Conservation (phyloP, 116 monocot genomes). For the Cymodocea nodosa region DNA sequence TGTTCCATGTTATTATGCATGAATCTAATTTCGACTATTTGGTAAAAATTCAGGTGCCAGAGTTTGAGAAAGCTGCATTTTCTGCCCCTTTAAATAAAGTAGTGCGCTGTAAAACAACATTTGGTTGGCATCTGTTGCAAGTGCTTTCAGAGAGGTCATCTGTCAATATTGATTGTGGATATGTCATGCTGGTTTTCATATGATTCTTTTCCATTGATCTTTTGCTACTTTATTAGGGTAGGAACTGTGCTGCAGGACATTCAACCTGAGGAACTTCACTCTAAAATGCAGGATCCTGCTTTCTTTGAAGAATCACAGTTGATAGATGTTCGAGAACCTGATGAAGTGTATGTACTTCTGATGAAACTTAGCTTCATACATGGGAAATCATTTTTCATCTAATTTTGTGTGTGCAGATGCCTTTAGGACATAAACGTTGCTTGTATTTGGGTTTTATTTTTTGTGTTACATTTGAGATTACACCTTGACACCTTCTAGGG, state of each 20-base stretch:
- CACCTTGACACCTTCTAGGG: too few relatives aligned
- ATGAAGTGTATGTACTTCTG: conserved; percentile 62
- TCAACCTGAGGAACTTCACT: conserved; percentile 64
- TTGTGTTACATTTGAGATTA: too few relatives aligned
- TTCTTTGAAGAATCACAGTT: conserved; percentile 84
- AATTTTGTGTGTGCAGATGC: not conserved
- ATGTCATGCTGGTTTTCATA: not conserved
- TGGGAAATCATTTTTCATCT: not conserved
- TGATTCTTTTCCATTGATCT: not conserved
- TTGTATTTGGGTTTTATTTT: too few relatives aligned
- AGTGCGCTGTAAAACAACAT: conserved; percentile 89
- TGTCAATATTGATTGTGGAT: not conserved
- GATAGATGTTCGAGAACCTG: conserved; percentile 96
- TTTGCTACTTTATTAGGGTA: conserved; percentile 28
- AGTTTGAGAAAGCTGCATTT: conserved; percentile 96
- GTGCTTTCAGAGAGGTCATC: conserved; percentile 84
- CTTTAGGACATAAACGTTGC: too few relatives aligned
- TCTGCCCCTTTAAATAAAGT: conserved; percentile 84
- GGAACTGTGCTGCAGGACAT: conserved; percentile 57
- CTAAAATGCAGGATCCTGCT: conserved; percentile 80
- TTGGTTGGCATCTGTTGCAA: conserved; percentile 94
- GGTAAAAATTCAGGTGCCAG: conserved; percentile 41
- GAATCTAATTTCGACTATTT: not conserved
- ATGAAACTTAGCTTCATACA: not conserved
- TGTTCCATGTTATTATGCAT: too few relatives aligned